A percentile compares a stretch with the other conserved stretches of the same genome.
Conservation (phyloP, 179 eudicot genomes). For the Heliamphora pulchella region DNA sequence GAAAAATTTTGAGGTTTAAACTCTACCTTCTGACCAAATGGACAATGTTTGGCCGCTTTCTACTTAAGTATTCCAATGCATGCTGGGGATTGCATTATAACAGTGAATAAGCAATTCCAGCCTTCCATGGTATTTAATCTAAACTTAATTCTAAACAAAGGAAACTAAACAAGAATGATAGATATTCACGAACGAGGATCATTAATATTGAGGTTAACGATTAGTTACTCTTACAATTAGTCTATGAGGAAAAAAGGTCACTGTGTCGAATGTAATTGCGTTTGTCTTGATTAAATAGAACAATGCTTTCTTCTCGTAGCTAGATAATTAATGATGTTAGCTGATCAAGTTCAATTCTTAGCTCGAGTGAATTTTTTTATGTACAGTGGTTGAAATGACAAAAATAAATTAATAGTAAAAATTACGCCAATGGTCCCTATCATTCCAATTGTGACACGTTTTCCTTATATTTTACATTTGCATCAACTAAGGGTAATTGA, state of each 20-base stretch:
- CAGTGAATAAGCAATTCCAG: not conserved
- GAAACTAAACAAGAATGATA: not conserved
- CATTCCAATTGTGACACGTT: too few species aligned
- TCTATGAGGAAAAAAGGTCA: not conserved
- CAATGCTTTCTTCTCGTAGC: not conserved
- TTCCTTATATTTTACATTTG: too few species aligned
- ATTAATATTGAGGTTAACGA: not conserved
- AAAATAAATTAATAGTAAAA: too few species aligned
- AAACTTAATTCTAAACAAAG: not conserved
- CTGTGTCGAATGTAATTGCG: not conserved
- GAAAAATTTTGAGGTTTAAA: not conserved
- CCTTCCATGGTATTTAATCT: not conserved
- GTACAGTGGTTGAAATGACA: not conserved
- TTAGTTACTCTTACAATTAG: not conserved
- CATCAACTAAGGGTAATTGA: too few species aligned
- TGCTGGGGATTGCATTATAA: not conserved
- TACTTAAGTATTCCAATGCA: not conserved
- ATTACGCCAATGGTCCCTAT: too few species aligned
- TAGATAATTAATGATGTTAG: not conserved
- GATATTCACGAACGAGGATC: not conserved
- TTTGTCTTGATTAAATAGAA: not conserved
- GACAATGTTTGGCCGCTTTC: not conserved
- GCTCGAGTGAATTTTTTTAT: not conserved
- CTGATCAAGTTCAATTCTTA: not conserved
- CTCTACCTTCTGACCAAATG: not conserved